Conservation (phyloP, 2,329 filamentous ascomycete species). For the Cytospora piceicola region DNA sequence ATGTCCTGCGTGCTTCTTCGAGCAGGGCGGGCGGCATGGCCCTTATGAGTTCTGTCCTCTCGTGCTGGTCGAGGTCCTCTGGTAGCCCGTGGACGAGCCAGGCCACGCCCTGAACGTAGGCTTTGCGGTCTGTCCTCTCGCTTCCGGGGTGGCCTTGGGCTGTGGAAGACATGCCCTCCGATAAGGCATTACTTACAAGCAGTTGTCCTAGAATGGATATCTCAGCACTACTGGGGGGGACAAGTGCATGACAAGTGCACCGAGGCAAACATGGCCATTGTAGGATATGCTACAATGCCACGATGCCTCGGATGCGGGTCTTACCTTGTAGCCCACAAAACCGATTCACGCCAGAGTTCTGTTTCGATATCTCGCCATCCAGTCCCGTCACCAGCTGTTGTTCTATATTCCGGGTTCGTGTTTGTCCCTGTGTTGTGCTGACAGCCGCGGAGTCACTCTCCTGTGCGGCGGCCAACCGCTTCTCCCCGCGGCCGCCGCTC, state of each 20-base stretch:
- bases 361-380: conserved; percentile 4
- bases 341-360: conserved; percentile 29
- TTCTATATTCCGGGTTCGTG: neutral
- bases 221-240: neutral
- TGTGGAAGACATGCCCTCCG: conserved; percentile 5
- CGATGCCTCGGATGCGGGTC: neutral
- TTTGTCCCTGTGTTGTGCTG: neutral
- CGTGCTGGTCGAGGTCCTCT: conserved; percentile 56
- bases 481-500: conserved; percentile 21
- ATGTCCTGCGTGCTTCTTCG: conserved; percentile 30
- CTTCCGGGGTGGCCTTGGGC: neutral
- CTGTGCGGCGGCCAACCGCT: conserved; percentile 1
- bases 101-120: conserved; percentile 66
- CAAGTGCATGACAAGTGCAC: neutral
- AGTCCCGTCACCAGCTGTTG: neutral
- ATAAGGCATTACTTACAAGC: conserved; percentile 24
- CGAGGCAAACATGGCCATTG: neutral
- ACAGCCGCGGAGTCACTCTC: neutral
- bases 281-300: neutral
- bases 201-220: conserved; percentile 10
- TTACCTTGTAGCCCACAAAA: conserved; percentile 32
- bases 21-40: conserved; percentile 48
- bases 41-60: conserved; percentile 54
- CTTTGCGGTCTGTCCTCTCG: conserved; percentile 54
- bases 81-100: conserved; percentile 69